Evolutionary conservation across 2,329 filamentous ascomycete species (phyloP), one percentile per base, ranked within the genome.

Genomic region (Penicillium occitanis): DNA sequence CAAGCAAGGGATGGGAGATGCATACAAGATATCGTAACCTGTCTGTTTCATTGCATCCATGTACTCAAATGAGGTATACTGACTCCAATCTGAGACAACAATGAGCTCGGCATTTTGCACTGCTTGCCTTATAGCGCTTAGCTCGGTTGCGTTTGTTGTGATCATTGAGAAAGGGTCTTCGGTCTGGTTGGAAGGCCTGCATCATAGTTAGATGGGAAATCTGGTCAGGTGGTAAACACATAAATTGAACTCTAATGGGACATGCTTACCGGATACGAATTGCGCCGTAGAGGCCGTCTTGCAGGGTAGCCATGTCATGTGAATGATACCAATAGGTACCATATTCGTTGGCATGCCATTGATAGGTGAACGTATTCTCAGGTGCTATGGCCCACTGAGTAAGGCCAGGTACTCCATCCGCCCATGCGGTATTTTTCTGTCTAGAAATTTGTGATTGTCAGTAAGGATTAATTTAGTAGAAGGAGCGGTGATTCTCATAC

Each of bases 291-390:
- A 87, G 75, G 0, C 88, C 88, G 69, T 90, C 87, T 66, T 87
- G 83, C 14, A 89, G 79, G 67, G 88, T 86, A 1, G 81, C 81
- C 1, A 78, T 76, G 28, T 80, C 79, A 70, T 89, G 87, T 0
- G 85, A 82, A 74, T 89, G 87, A 69, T 89, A 89, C 79, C 84
- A 88, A 74, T 86, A 87, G 50, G 82, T 83, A 2, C 87, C 87
- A 69, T 85, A 83, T 64, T 86, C 82, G 0, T 78, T 80, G 0
- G 86, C 86, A n/a, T 76, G 81, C 78, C 84, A 89, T 37, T 76
- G 77, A 71, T 89, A 86, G 0, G 79, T 77, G 69, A 84, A 89
- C 33, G 73, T 78, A 2, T 73, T 70, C 1, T 82, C 82, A 0
- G 85, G 80, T 13, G 75, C 70, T 64, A 89, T 87, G 3, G 82